A percentile compares a stretch with the other conserved stretches of the same genome.
These are phyloP conservation scores for Verticillium longisporum DNA, from an alignment of 2,329 filamentous ascomycete species.

Conservation along the genomic window DNA sequence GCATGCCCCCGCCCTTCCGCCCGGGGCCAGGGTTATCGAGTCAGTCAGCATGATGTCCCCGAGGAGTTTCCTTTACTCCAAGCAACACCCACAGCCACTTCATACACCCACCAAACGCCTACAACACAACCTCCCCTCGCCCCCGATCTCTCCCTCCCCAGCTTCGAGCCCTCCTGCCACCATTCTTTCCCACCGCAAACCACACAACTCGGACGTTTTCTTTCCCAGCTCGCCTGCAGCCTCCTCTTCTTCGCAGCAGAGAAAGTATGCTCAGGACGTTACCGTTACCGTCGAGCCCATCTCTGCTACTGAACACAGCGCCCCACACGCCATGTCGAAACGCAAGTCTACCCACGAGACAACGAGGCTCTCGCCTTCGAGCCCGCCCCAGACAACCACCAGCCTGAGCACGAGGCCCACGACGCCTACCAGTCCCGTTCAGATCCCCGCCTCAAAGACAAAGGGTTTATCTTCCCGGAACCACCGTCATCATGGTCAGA, in stretches of 20 bases:
- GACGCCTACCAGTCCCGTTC: constrained; percentile 42
- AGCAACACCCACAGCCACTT: constrained; percentile 9
- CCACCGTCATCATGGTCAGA: constrained; percentile 29
- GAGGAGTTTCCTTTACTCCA: constrained; percentile 15
- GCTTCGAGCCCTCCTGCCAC: constrained; percentile 1
- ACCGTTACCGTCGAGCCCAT: constrained; percentile 11
- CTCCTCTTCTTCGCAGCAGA: constrained; percentile 10
- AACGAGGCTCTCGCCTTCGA: constrained; percentile 11
- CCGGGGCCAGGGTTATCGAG: not conserved
- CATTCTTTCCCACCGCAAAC: constrained; percentile 1
- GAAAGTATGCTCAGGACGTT: constrained; percentile 14
- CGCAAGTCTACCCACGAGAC: constrained; percentile 12
- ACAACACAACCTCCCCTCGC: constrained; percentile 2
- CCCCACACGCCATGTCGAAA: constrained; percentile 12
- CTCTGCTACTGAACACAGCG: constrained; percentile 6
- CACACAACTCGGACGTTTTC: constrained; percentile 2
- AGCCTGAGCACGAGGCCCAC: constrained; percentile 11
- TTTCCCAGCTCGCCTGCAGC: constrained; percentile 5
- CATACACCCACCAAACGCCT: not conserved
- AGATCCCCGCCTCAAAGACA: constrained; percentile 41
- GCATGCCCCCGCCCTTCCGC: not conserved
- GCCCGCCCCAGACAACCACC: constrained; percentile 12
- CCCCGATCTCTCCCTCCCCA: constrained; percentile 2
- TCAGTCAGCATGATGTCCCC: constrained; percentile 13
- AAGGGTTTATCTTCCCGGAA: constrained; percentile 29